Evolutionary conservation across 2,329 filamentous ascomycete genomes (phyloP).

Genomic region (Cadophora luteo-olivacea): DNA sequence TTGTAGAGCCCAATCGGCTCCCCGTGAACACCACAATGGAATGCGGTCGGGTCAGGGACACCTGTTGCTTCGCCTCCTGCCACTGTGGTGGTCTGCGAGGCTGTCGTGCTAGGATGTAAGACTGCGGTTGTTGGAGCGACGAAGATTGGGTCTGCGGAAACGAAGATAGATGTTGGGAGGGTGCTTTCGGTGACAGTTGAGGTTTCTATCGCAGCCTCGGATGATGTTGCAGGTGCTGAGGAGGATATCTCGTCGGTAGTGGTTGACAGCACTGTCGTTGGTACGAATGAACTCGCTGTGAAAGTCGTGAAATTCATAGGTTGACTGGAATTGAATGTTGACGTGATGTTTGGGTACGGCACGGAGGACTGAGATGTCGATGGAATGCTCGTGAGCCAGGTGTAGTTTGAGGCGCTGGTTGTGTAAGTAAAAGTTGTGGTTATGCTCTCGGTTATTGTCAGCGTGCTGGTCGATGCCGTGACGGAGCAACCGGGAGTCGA

Average conservation of each 20-base stretch:
- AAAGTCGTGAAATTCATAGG: slow-evolving; percentile 6
- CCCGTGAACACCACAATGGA: slow-evolving; percentile 51
- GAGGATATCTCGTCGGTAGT: not conserved
- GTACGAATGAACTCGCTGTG: not conserved
- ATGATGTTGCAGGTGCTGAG: slow-evolving; percentile 10
- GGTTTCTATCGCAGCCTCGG: not conserved
- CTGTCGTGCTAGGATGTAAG: slow-evolving; percentile 37
- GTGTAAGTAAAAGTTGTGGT: slow-evolving; percentile 2
- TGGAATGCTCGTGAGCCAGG: not conserved
- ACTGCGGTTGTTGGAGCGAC: slow-evolving; percentile 39
- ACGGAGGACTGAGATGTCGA: not conserved
- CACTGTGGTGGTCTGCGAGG: slow-evolving; percentile 44
- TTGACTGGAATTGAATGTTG: not conserved
- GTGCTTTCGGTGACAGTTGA: no score
- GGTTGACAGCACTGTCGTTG: not conserved
- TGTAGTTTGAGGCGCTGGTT: slow-evolving; percentile 2
- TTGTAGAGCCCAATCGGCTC: slow-evolving; percentile 47
- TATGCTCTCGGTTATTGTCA: slow-evolving; percentile 6
- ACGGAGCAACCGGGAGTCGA: not conserved
- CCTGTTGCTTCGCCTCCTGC: slow-evolving; percentile 43
- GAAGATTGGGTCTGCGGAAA: slow-evolving; percentile 45
- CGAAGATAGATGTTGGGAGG: slow-evolving; percentile 10
- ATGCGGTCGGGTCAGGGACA: slow-evolving; percentile 39
- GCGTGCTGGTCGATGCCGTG: not conserved
- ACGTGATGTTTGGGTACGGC: not conserved